Evolutionary conservation across 176 grass and related monocot species (phyloP).

Genomic region (Aegilops umbellulata): DNA sequence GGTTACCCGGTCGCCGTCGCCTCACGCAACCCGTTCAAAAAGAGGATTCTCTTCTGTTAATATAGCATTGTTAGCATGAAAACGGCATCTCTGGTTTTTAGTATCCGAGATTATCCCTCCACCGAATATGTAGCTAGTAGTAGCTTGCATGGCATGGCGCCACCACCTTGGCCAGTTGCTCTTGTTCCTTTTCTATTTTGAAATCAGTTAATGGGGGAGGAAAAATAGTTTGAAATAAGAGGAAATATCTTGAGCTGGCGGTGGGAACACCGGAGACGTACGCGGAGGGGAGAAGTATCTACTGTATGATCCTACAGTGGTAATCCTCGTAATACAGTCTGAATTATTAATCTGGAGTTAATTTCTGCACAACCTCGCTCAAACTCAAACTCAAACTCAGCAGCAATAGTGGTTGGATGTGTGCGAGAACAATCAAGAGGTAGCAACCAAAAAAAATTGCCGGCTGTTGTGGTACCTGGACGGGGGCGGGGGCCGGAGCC

Average conservation of each 20-base stretch:
- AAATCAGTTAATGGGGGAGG: too few species aligned
- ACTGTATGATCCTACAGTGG: background rate
- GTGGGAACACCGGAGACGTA: background rate
- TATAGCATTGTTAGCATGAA: background rate
- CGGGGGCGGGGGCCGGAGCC: slow-evolving; percentile 31
- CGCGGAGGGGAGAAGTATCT: too few species aligned
- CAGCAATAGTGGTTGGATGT: too few species aligned
- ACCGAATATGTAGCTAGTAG: background rate
- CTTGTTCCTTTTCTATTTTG: too few species aligned
- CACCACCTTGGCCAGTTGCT: too few species aligned
- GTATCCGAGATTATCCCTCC: background rate
- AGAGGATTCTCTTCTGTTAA: background rate
- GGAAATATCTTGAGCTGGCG: background rate
- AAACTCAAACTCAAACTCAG: too few species aligned
- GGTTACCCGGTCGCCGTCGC: slow-evolving; percentile 34
- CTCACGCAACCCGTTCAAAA: slow-evolving; percentile 12
- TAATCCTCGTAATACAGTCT: background rate
- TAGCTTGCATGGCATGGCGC: too few species aligned
- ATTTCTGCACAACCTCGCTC: too few species aligned
- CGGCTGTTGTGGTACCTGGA: background rate
- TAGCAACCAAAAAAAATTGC: too few species aligned
- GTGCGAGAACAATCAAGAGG: too few species aligned
- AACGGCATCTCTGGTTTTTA: background rate
- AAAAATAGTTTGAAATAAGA: too few species aligned
- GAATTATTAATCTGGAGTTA: background rate